phyloP scores from a whole-genome alignment of 129 eudicot species.

The Chrysanthemum lavandulifolium region DNA sequence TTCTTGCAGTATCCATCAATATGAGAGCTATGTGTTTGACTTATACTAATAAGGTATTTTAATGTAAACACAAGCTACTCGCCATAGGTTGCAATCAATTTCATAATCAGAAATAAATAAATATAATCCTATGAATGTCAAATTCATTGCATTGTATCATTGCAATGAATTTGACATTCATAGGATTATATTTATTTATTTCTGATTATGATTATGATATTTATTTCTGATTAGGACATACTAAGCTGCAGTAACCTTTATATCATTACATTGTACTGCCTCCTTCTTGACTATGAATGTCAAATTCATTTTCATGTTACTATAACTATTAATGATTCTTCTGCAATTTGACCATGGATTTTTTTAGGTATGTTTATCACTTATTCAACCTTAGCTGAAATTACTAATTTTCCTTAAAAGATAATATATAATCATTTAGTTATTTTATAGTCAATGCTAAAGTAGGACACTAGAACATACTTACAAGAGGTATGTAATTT shows the following conservation, averaged over 20 bases:
- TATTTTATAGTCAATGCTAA: not conserved
- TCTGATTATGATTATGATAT: not conserved
- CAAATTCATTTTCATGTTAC: not conserved
- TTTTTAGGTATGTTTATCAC: not conserved
- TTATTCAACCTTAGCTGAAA: not conserved
- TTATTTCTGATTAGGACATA: too few relatives aligned
- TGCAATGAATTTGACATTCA: too few relatives aligned
- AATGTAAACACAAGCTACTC: not conserved
- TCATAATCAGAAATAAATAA: not conserved
- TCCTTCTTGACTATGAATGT: not conserved
- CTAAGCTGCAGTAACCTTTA: not conserved
- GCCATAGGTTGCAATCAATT: slow-evolving; percentile 25
- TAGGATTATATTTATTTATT: not conserved
- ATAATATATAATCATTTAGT: not conserved
- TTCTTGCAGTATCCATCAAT: not conserved
- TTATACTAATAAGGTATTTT: not conserved
- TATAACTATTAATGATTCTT: not conserved
- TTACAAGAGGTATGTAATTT: not conserved
- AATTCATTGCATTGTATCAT: too few relatives aligned
- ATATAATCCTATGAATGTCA: not conserved
- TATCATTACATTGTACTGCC: not conserved
- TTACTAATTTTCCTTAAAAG: not conserved
- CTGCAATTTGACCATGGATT: not conserved
- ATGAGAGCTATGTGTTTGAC: slow-evolving; percentile 1
- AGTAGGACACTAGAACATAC: not conserved